Percentiles rank a stretch among this genome's conserved stretches.
These are phyloP conservation scores for Russula foetens DNA, from an alignment of 768 basidiomycete genomes.

Conservation along the genomic window DNA sequence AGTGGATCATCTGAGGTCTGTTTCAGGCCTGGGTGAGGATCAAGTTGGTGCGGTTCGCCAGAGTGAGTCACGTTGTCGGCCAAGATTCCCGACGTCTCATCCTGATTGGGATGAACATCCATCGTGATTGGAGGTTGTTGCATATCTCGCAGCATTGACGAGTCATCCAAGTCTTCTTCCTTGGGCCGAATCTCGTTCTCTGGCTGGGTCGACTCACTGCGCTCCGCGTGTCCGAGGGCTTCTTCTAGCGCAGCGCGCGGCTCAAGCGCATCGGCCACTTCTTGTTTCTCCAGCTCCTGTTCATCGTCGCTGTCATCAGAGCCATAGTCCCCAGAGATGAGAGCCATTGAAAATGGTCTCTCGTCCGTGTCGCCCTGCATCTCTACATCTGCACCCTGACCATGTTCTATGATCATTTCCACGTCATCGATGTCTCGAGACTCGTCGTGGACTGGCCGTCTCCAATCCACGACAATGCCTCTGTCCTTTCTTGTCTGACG, in stretches of 20 bases:
- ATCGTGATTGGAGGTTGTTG: constrained; percentile 26
- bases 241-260: constrained; percentile 48
- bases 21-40: constrained; percentile 10
- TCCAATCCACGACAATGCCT: constrained; percentile 67
- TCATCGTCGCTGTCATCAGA: constrained; percentile 49
- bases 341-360: not conserved
- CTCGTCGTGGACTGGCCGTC: constrained; percentile 33
- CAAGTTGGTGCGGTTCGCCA: not conserved
- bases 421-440: constrained; percentile 32
- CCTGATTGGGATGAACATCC: constrained; percentile 32
- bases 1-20: constrained; percentile 14
- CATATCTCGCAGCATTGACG: constrained; percentile 31
- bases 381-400: constrained; percentile 28
- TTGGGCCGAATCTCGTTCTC: constrained; percentile 34
- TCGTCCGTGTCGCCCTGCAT: constrained; percentile 23
- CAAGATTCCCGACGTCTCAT: not conserved
- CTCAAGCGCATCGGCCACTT: constrained; percentile 53
- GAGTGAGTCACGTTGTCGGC: not conserved
- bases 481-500: constrained; percentile 52
- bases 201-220: constrained; percentile 26
- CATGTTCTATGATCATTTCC: constrained; percentile 25
- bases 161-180: constrained; percentile 51
- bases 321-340: constrained; percentile 18
- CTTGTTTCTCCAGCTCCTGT: constrained; percentile 46
- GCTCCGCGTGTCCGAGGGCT: constrained; percentile 40